Conservation (phyloP, 495 filamentous ascomycete species). For the Stereocaulon alpinum region DNA sequence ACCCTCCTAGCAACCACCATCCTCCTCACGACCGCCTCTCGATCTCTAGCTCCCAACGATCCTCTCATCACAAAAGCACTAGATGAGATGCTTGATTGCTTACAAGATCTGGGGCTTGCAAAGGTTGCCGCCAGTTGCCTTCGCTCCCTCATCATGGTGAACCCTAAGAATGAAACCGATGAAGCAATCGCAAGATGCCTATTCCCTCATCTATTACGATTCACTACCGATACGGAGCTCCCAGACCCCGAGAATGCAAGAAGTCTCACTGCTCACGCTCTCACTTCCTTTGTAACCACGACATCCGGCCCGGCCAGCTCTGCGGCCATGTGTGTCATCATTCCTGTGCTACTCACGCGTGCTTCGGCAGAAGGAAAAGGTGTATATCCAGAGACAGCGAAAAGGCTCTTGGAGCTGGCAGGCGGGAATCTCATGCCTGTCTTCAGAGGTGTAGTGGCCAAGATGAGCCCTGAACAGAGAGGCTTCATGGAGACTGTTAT, state of each 20-base stretch:
- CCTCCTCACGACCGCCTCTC: constrained; percentile 69
- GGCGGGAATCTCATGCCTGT: constrained; percentile 55
- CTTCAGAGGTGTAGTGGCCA: constrained; percentile 66
- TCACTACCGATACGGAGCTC: constrained; percentile 48
- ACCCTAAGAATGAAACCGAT: constrained; percentile 53
- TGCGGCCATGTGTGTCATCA: constrained; percentile 58
- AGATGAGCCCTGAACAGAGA: constrained; percentile 60
- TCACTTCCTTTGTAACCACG: constrained; percentile 56
- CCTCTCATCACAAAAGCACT: constrained; percentile 58
- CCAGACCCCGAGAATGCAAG: constrained; percentile 64
- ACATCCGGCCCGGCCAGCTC: constrained; percentile 41
- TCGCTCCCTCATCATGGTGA: constrained; percentile 66
- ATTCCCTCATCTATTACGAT: constrained; percentile 64
- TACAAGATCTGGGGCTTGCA: constrained; percentile 66
- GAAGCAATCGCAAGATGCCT: constrained; percentile 64
- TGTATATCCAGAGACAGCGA: constrained; percentile 59
- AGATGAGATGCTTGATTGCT: constrained; percentile 70
- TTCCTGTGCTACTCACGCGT: constrained; percentile 69
- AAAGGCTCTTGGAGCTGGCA: constrained; percentile 69
- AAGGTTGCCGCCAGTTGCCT: constrained; percentile 84
- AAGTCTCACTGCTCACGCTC: constrained; percentile 55
- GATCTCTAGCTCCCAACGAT: constrained; percentile 61
- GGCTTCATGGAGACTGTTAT: constrained; percentile 77
- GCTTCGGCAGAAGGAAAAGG: constrained; percentile 40
- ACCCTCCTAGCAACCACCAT: constrained; percentile 80